Base-by-base conservation (phyloP, 2,329 filamentous ascomycete species). In the Calonectria pseudoreteaudii region DNA sequence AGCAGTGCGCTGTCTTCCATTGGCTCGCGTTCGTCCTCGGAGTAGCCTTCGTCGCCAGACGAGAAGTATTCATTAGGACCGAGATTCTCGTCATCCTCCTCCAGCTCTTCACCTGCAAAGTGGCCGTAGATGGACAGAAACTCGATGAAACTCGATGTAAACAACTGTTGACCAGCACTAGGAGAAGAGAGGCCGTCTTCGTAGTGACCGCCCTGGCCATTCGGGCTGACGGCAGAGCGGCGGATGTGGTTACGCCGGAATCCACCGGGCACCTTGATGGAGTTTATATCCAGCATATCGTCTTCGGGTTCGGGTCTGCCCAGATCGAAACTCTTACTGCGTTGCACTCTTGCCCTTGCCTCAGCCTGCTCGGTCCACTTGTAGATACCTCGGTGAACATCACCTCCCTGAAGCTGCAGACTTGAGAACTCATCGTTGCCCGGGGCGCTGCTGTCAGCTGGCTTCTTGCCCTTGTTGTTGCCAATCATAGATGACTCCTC, bases 51-150 rank as follows among this genome's bases (percentile, higher is more conserved):
- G 66, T 92, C 89, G 78, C 94, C 94, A 0, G 95, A 96, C 10
- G 93, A 93, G 83, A 98, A 98, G 84, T 98, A 98, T 82, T 98
- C 96, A 83, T 97, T 94, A 2, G 95, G 95, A 7, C 90, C 92
- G 18, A 98, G 87, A 2, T 93, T 94, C 84, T 98, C 96, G 79
- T 98, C 97, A 79, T 98, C 97, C 84, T 99, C 97, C 83, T 98
- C 96, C 16, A 99, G 90, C 82, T 98, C 94, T 85, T 99, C 97
- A 85, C 97, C 97, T 2, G 97, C 97, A 83, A 99, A 99, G 86
- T 99, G 97, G 5, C 97, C 97, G 80, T 98, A 99, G 36, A 99
- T 90, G 10, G 95, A 96, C 66, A 99, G 84, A 80, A 99, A 99
- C 83, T 99, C 97, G 73, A 99, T 91, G 83, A 99, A 99, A 85